phyloP scores from a whole-genome alignment of 164 flowering plant genomes.

The Tinospora cordifolia region DNA sequence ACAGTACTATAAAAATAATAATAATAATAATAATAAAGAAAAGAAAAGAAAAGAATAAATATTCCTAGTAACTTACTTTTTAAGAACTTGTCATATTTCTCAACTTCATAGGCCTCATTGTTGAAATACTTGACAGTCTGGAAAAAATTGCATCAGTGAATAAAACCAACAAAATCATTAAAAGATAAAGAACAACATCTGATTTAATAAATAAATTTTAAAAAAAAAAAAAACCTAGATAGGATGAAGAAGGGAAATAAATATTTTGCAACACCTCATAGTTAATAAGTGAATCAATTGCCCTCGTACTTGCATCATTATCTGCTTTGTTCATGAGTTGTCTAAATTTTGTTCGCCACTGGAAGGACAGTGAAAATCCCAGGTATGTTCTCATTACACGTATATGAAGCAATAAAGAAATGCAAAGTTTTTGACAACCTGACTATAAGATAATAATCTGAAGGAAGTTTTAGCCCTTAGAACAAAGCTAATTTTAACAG shows the following conservation, averaged over 20 bases:
- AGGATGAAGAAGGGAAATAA: neutral
- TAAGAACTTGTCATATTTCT: conserved; percentile 74
- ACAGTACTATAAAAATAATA: neutral
- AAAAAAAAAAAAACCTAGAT: neutral
- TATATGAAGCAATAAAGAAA: neutral
- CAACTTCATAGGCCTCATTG: conserved; percentile 80
- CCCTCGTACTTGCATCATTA: conserved; percentile 94
- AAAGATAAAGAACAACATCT: neutral
- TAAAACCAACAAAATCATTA: neutral
- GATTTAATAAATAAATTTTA: too few relatives aligned
- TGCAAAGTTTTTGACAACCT: too few relatives aligned
- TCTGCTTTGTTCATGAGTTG: conserved; percentile 99
- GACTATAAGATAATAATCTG: neutral
- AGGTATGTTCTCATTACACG: neutral
- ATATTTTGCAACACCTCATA: conserved; percentile 57
- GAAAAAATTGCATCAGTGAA: conserved; percentile 8
- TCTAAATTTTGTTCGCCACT: conserved; percentile 99
- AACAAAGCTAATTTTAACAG: neutral
- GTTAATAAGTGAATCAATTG: conserved; percentile 91
- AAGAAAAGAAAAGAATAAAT: neutral
- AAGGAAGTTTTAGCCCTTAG: too few relatives aligned
- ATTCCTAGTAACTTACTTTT: conserved; percentile 60
- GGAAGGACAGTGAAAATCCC: conserved; percentile 17
- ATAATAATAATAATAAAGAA: neutral
- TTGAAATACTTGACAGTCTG: conserved; percentile 98